Evolutionary conservation across 331 rosid genomes (phyloP).

Genomic region (Quercus tomentella): DNA sequence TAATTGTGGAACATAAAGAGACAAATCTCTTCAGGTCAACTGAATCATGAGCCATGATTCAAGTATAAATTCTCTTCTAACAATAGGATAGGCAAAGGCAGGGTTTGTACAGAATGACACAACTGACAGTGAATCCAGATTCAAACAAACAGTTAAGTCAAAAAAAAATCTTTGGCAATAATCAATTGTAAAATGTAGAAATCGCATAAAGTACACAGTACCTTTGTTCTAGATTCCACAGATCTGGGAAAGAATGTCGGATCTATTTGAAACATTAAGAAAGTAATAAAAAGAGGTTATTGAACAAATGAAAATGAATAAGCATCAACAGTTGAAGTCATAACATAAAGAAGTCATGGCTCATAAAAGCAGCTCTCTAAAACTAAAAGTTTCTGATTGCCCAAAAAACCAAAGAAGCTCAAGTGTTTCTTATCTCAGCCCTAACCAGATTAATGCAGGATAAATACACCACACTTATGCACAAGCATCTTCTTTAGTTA

Average conservation of each 20-base stretch:
- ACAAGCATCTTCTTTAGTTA: background rate
- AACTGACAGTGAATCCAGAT: background rate
- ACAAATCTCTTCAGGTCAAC: background rate
- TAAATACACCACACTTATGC: background rate
- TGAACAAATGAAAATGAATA: conserved; percentile 1
- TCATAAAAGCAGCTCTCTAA: background rate
- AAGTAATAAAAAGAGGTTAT: conserved; percentile 11
- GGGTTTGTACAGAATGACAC: background rate
- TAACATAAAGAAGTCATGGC: background rate
- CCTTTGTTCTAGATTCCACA: conserved; percentile 90
- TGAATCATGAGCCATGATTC: background rate
- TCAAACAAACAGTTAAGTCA: background rate
- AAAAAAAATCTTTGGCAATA: background rate
- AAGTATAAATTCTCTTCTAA: background rate
- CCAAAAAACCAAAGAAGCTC: conserved; percentile 1
- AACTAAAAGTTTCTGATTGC: background rate
- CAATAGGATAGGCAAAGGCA: background rate
- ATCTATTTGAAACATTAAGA: conserved; percentile 45
- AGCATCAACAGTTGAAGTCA: conserved; percentile 3
- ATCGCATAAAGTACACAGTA: conserved; percentile 17
- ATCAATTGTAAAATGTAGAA: conserved; percentile 9
- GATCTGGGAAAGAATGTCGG: conserved; percentile 75
- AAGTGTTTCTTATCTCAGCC: too few relatives aligned
- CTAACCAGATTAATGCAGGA: background rate
- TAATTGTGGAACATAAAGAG: too few relatives aligned